Conservation (phyloP, 116 monocot genomes). For the Zostera marina region DNA sequence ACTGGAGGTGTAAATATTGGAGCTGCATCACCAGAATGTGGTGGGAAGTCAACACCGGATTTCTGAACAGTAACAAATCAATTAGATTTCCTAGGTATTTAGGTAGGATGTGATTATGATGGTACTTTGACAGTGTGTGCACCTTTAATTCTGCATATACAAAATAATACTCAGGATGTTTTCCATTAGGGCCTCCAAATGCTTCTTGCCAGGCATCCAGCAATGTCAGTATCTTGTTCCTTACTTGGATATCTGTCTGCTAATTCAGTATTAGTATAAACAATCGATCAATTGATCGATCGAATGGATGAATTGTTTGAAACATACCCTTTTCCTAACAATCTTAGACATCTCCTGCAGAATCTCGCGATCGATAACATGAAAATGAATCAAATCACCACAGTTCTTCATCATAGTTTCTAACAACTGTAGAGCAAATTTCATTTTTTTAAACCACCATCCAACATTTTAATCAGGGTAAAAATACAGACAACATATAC, state of each 20-base stretch:
- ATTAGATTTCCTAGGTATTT: neutral
- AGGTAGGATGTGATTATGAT: neutral
- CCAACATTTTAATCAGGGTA: neutral
- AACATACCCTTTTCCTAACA: conserved; percentile 60
- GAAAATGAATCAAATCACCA: conserved; percentile 70
- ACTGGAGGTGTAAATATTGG: conserved; percentile 56
- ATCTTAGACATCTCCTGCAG: conserved; percentile 77
- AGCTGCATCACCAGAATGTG: conserved; percentile 36
- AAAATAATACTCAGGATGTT: conserved; percentile 74
- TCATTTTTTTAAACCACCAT: no score
- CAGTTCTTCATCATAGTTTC: conserved; percentile 90
- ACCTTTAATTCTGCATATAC: conserved; percentile 85
- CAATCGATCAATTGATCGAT: neutral
- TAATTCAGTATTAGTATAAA: no score
- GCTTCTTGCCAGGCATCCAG: conserved; percentile 97
- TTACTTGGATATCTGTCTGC: conserved; percentile 78
- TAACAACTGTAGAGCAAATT: conserved; percentile 30
- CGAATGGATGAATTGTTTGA: neutral
- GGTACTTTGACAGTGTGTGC: neutral
- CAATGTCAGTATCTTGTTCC: conserved; percentile 64
- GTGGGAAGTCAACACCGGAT: conserved; percentile 63
- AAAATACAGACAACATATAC: conserved; percentile 34
- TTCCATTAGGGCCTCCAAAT: conserved; percentile 79
- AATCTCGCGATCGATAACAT: conserved; percentile 62
- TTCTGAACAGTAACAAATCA: conserved; percentile 7